Conservation (phyloP, 768 basidiomycete genomes). For the Udeniomyces megalosporus region DNA sequence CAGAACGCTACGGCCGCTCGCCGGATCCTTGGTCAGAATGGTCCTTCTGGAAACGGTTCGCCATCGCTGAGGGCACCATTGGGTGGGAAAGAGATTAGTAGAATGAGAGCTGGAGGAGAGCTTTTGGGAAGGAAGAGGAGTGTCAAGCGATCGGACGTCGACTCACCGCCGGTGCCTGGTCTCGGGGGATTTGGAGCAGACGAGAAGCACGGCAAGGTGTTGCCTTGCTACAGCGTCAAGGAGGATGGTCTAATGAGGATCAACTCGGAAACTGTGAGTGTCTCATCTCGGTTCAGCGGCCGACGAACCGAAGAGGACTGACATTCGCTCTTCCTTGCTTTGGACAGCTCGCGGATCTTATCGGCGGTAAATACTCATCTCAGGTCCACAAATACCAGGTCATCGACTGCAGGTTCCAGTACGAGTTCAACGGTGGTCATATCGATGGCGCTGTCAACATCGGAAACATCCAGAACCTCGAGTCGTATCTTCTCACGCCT, state of each 20-base stretch:
- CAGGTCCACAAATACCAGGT: conserved; percentile 55
- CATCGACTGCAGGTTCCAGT: conserved; percentile 95
- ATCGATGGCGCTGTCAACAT: conserved; percentile 82
- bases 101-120: neutral
- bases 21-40: neutral
- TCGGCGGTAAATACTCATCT: conserved; percentile 55
- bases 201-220: conserved; percentile 77
- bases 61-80: neutral
- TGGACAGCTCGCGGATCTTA: conserved; percentile 52
- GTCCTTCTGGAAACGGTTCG: conserved; percentile 1
- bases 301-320: too few relatives aligned
- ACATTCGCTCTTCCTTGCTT: neutral
- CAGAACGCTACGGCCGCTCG: neutral
- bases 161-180: neutral
- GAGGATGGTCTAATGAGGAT: conserved; percentile 95
- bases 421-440: conserved; percentile 88
- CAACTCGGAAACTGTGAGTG: conserved; percentile 54
- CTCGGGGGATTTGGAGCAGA: conserved; percentile 35
- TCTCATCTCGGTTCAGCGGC: neutral
- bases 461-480: conserved; percentile 60
- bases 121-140: neutral
- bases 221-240: conserved; percentile 82
- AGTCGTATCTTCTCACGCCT: conserved; percentile 51
- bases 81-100: neutral
- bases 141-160: neutral